Percentiles rank a stretch among this genome's conserved stretches.
Conservation (phyloP, 345 rosid genomes). For the Salix suchowensis region DNA sequence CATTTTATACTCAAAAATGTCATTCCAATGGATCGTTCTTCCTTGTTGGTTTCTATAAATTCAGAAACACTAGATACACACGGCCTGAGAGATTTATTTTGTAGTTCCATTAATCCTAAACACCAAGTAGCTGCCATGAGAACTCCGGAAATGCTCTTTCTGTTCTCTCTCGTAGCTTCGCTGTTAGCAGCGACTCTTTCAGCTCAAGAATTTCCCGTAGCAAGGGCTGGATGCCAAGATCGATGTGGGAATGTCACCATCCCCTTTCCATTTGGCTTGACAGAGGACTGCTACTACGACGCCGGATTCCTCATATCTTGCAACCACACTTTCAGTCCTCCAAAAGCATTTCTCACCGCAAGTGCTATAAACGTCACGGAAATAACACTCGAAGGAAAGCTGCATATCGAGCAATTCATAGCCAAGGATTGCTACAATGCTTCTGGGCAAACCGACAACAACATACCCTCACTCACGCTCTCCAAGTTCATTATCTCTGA, state of each 20-base stretch:
- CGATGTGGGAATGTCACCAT: constrained; percentile 33
- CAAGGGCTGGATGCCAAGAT: constrained; percentile 16
- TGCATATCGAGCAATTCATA: too few species aligned
- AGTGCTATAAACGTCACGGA: constrained; percentile 9
- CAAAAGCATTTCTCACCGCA: constrained; percentile 7
- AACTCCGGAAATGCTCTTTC: not conserved
- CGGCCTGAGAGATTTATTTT: too few species aligned
- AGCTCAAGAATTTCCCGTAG: not conserved
- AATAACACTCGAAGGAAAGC: constrained; percentile 16
- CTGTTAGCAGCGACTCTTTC: not conserved
- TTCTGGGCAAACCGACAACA: too few species aligned
- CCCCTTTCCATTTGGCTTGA: constrained; percentile 45
- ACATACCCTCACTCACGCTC: too few species aligned
- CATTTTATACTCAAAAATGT: too few species aligned
- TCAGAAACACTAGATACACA: too few species aligned
- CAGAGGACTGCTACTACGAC: constrained; percentile 21
- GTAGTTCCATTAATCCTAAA: too few species aligned
- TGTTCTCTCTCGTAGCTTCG: not conserved
- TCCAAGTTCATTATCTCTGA: too few species aligned
- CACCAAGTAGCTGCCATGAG: not conserved
- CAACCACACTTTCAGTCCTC: constrained; percentile 7
- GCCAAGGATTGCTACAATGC: too few species aligned
- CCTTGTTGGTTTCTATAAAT: not conserved
- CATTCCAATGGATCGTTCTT: not conserved
- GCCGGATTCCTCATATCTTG: constrained; percentile 19